phyloP scores from a whole-genome alignment of 2,329 filamentous ascomycete genomes.

The Penicillium sp. region DNA sequence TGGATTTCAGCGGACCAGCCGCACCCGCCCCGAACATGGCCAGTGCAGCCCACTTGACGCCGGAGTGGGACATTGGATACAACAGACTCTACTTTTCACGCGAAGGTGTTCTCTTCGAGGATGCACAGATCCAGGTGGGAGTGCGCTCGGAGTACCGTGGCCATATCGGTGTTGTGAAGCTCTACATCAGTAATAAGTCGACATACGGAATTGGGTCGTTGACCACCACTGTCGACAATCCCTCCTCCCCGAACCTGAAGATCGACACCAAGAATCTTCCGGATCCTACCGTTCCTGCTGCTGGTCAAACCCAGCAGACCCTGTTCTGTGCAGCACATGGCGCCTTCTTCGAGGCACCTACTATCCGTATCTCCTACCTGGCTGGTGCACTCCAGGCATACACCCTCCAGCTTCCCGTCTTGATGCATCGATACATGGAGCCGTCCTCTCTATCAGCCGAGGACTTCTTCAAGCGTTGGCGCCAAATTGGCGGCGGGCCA shows the following conservation, averaged over 20 bases:
- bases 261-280: conserved; percentile 86
- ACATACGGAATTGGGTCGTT: conserved; percentile 80
- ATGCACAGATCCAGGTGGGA: conserved; percentile 87
- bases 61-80: conserved; percentile 89
- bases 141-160: conserved; percentile 89
- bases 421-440: conserved; percentile 96
- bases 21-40: conserved; percentile 72
- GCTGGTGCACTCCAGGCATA: conserved; percentile 89
- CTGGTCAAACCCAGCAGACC: conserved; percentile 81
- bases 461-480: conserved; percentile 99
- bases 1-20: conserved; percentile 68
- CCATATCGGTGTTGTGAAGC: conserved; percentile 90
- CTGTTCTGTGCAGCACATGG: conserved; percentile 86
- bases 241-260: conserved; percentile 59
- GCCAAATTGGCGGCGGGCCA: conserved; percentile 86
- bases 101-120: conserved; percentile 90
- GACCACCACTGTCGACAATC: conserved; percentile 84
- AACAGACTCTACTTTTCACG: conserved; percentile 71
- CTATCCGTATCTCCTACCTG: conserved; percentile 88
- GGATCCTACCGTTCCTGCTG: conserved; percentile 69
- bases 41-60: conserved; percentile 84
- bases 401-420: conserved; percentile 81
- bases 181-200: conserved; percentile 95
- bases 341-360: conserved; percentile 78
- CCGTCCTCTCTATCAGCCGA: conserved; percentile 77